These are phyloP conservation scores for Imleria badia DNA, from an alignment of 768 basidiomycete species.

Conservation along the genomic window DNA sequence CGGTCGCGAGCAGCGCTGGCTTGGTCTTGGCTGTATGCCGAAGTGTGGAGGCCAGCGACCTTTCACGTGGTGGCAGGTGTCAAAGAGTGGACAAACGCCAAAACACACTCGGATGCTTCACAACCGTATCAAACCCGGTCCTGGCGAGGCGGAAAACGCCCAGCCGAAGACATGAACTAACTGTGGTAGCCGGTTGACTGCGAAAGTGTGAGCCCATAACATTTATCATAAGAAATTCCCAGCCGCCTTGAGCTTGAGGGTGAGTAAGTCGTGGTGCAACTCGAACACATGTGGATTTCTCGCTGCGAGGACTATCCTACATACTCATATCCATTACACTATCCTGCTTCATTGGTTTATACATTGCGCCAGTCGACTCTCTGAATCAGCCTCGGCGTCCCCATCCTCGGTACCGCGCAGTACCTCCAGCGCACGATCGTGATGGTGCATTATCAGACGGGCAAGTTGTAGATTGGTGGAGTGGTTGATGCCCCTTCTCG, in stretches of 20 bases:
- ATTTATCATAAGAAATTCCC: constrained; percentile 32
- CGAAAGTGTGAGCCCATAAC: constrained; percentile 19
- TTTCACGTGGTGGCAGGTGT: constrained; percentile 33
- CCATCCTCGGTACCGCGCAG: constrained; percentile 24
- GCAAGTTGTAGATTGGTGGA: constrained; percentile 26
- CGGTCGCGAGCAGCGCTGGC: constrained; percentile 13
- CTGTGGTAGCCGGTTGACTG: constrained; percentile 21
- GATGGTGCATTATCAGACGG: constrained; percentile 33
- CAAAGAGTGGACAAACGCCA: constrained; percentile 25
- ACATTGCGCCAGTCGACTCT: constrained; percentile 24
- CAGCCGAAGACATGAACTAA: constrained; percentile 23
- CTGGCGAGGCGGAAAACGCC: constrained; percentile 12
- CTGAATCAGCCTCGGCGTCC: constrained; percentile 27
- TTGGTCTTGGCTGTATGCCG: constrained; percentile 24
- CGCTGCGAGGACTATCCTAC: neutral
- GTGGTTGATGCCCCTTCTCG: constrained; percentile 23
- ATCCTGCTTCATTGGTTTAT: constrained; percentile 27
- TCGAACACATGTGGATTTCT: too few relatives aligned
- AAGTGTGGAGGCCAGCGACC: constrained; percentile 21
- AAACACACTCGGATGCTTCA: constrained; percentile 28
- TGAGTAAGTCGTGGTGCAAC: constrained; percentile 9
- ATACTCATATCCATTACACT: neutral
- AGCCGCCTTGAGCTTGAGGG: constrained; percentile 11
- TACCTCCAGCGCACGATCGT: constrained; percentile 23
- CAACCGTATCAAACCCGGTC: constrained; percentile 29